Evolutionary conservation across 108 stramenopile genomes (phyloP).

Genomic region (Chaetoceros tenuissimus): DNA sequence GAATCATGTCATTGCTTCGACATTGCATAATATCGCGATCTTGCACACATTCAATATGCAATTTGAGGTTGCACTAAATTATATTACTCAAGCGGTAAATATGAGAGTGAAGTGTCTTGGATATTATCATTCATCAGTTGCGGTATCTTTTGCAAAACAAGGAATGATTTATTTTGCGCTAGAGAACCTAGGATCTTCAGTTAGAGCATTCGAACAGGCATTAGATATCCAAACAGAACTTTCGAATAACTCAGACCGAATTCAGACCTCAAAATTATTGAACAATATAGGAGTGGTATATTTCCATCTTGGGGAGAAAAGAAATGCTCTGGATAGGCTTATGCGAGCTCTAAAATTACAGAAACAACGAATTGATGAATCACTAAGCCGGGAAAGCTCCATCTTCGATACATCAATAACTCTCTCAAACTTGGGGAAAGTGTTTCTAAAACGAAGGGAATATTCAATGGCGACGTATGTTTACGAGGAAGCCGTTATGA

Average conservation of each 20-base stretch:
- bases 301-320: conserved; percentile 21
- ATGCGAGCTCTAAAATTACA: conserved; percentile 36
- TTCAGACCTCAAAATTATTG: conserved; percentile 32
- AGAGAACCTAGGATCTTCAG: conserved; percentile 14
- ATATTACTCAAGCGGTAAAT: conserved; percentile 24
- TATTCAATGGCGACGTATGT: conserved; percentile 22
- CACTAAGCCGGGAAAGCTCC: conserved; percentile 32
- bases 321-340: conserved; percentile 12
- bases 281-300: conserved; percentile 47
- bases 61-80: conserved; percentile 21
- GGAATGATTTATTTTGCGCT: conserved; percentile 32
- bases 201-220: conserved; percentile 19
- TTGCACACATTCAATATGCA: conserved; percentile 26
- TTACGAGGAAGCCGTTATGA: conserved; percentile 44
- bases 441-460: conserved; percentile 22
- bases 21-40: conserved; percentile 46
- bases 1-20: conserved; percentile 17
- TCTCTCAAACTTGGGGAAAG: conserved; percentile 44
- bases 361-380: conserved; percentile 30
- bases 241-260: conserved; percentile 9
- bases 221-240: conserved; percentile 6
- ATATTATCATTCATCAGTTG: background rate
- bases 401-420: conserved; percentile 39
- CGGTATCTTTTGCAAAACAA: conserved; percentile 28
- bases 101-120: background rate